Percentiles rank a stretch among this genome's conserved stretches.
These are phyloP conservation scores for Boletus patriciae DNA, from an alignment of 768 basidiomycete species.

Conservation along the genomic window DNA sequence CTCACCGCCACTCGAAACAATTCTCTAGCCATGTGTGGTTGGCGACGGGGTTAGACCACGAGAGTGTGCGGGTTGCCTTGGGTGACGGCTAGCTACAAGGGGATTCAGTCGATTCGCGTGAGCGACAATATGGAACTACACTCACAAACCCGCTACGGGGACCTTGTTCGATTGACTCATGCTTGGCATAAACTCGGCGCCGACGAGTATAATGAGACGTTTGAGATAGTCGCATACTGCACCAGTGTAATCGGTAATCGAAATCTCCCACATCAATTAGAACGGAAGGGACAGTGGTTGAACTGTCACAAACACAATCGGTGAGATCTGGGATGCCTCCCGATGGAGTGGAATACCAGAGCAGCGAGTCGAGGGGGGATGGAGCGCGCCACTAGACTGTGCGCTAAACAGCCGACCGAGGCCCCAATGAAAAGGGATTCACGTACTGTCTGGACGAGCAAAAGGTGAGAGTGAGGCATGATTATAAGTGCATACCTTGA, in stretches of 20 bases:
- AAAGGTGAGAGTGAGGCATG: not conserved
- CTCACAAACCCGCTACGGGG: constrained; percentile 83
- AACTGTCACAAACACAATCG: constrained; percentile 50
- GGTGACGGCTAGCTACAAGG: constrained; percentile 36
- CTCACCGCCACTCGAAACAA: constrained; percentile 74
- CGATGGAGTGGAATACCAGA: constrained; percentile 82
- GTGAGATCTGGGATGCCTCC: constrained; percentile 58
- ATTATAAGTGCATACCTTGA: constrained; percentile 46
- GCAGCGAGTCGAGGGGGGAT: constrained; percentile 70
- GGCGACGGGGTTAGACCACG: constrained; percentile 84
- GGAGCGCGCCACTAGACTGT: constrained; percentile 57
- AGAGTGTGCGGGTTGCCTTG: constrained; percentile 71
- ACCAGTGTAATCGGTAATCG: constrained; percentile 88
- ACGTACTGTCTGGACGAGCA: constrained; percentile 51
- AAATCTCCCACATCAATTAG: constrained; percentile 57
- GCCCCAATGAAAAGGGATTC: constrained; percentile 57
- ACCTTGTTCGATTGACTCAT: constrained; percentile 78
- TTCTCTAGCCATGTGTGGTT: constrained; percentile 94
- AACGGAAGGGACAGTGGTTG: not conserved
- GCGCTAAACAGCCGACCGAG: constrained; percentile 84
- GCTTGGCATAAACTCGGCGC: constrained; percentile 77
- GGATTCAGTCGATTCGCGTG: not conserved
- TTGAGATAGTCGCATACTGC: constrained; percentile 86
- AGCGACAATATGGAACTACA: constrained; percentile 6
- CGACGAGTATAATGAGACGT: constrained; percentile 73